phyloP scores from a whole-genome alignment of 768 basidiomycete genomes.

The Boletus bicolor region DNA sequence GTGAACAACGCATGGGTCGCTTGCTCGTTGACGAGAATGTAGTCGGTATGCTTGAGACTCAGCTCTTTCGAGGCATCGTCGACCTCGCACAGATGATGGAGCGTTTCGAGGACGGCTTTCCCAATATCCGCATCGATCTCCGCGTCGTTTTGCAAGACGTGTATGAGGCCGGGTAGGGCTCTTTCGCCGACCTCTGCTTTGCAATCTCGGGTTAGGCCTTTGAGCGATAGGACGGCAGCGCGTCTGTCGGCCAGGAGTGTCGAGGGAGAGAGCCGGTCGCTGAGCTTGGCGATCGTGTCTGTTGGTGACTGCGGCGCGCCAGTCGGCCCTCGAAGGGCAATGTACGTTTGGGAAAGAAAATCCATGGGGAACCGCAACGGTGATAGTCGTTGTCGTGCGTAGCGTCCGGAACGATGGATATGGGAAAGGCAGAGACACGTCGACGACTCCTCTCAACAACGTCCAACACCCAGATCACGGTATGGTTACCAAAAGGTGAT shows the following conservation, averaged over 20 bases:
- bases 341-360: constrained; percentile 82
- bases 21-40: constrained; percentile 68
- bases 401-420: background rate
- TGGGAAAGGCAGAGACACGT: background rate
- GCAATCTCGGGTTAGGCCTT: constrained; percentile 89
- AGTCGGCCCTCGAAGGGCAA: constrained; percentile 78
- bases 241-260: constrained; percentile 87
- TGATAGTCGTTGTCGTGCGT: background rate
- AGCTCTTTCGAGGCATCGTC: constrained; percentile 59
- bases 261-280: constrained; percentile 87
- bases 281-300: constrained; percentile 85
- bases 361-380: constrained; percentile 49
- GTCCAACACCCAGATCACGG: background rate
- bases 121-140: constrained; percentile 90
- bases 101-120: constrained; percentile 88
- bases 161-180: constrained; percentile 74
- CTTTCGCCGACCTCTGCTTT: constrained; percentile 82
- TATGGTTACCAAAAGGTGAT: background rate
- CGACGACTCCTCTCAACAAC: background rate
- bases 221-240: constrained; percentile 90
- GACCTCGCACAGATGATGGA: constrained; percentile 80
- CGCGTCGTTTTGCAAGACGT: constrained; percentile 82
- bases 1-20: constrained; percentile 72
- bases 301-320: constrained; percentile 79
- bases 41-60: constrained; percentile 83